Evolutionary conservation across 805 yeast genomes (phyloP).

Genomic region (Candida insectalens): DNA sequence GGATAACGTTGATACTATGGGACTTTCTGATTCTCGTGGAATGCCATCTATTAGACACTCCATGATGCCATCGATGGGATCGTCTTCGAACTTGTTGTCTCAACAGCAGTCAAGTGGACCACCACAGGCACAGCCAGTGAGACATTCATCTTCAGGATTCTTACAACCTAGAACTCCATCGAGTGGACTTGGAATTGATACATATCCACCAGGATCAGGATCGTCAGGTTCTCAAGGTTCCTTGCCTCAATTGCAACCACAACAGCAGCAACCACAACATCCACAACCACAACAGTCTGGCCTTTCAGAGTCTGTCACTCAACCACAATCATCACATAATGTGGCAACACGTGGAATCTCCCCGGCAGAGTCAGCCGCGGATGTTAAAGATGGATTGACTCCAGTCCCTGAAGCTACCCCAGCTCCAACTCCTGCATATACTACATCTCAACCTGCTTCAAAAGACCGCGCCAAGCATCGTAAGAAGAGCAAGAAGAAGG

Average conservation of each 20-base stretch:
- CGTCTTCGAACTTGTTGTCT: constrained; percentile 2
- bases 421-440: constrained; percentile 40
- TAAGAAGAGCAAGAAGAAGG: constrained; percentile 19
- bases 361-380: neutral
- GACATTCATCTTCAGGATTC: constrained; percentile 13
- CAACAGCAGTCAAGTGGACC: constrained; percentile 8
- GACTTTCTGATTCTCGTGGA: constrained; percentile 19
- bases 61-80: constrained; percentile 17
- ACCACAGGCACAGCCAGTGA: constrained; percentile 5
- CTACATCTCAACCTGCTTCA: constrained; percentile 24
- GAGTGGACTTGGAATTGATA: neutral
- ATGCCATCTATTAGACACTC: constrained; percentile 21
- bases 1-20: constrained; percentile 6
- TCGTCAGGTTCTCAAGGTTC: neutral
- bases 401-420: constrained; percentile 24
- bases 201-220: neutral
- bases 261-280: constrained; percentile 4
- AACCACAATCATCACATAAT: constrained; percentile 1
- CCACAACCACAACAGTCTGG: constrained; percentile 1
- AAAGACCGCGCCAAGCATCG: constrained; percentile 22
- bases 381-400: constrained; percentile 7
- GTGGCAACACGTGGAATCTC: neutral
- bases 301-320: neutral
- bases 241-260: neutral
- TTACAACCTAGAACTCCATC: neutral